phyloP scores from a whole-genome alignment of 768 basidiomycete species.

The Psilocybe azurescens region DNA sequence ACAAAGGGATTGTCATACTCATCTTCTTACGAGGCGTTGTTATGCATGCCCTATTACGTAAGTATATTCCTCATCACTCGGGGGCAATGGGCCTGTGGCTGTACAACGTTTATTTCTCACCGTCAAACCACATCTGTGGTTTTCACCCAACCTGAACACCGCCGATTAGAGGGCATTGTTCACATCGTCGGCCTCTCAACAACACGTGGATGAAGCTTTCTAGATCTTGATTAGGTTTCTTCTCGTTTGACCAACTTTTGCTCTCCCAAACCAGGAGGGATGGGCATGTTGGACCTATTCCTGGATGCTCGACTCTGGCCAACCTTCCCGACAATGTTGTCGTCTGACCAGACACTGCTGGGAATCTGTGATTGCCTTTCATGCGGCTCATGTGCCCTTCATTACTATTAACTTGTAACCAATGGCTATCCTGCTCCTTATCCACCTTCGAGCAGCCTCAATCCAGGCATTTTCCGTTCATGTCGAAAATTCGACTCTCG shows the following conservation, averaged over 20 bases:
- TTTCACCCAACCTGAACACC: constrained; percentile 19
- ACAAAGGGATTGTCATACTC: not conserved
- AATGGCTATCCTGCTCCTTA: constrained; percentile 21
- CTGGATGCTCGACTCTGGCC: constrained; percentile 17
- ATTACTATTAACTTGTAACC: constrained; percentile 13
- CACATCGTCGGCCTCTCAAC: constrained; percentile 28
- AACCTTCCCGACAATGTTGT: constrained; percentile 18
- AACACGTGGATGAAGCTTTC: constrained; percentile 27
- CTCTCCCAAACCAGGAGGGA: constrained; percentile 13
- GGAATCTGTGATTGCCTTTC: constrained; percentile 16
- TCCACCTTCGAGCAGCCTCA: constrained; percentile 15
- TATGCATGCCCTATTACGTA: constrained; percentile 7
- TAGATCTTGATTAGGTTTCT: constrained; percentile 18
- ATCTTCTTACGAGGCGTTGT: constrained; percentile 7
- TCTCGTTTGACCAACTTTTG: constrained; percentile 13
- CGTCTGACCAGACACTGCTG: constrained; percentile 24
- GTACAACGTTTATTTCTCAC: constrained; percentile 22
- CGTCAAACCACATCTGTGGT: constrained; percentile 14
- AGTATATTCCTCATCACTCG: constrained; percentile 7
- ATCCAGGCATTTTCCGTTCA: constrained; percentile 17
- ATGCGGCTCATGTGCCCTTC: constrained; percentile 14
- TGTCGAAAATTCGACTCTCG: constrained; percentile 22
- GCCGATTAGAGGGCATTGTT: constrained; percentile 23
- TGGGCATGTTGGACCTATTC: constrained; percentile 18
- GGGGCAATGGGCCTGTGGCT: constrained; percentile 19